Evolutionary conservation across 805 yeast genomes (phyloP).

Genomic region (Hanseniaspora thailandica): DNA sequence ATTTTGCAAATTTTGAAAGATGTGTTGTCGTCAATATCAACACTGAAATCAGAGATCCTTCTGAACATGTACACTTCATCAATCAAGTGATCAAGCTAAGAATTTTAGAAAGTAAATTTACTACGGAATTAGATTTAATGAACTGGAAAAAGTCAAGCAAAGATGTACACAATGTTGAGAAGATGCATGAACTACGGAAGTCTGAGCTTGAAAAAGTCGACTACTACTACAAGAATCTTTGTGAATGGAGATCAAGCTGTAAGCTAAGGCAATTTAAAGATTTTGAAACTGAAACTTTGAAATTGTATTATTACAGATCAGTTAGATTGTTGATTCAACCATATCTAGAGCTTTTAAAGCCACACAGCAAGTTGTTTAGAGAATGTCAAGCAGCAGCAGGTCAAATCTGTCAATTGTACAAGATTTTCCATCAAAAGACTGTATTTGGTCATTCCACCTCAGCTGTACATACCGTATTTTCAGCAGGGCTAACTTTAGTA

Average conservation of each 20-base stretch:
- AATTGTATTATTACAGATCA: conserved; percentile 48
- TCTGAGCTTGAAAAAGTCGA: conserved; percentile 42
- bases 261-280: conserved; percentile 31
- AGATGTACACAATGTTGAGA: conserved; percentile 3
- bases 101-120: conserved; percentile 48
- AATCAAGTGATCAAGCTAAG: conserved; percentile 47
- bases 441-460: conserved; percentile 53
- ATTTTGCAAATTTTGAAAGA: conserved; percentile 29
- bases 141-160: conserved; percentile 28
- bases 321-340: conserved; percentile 54
- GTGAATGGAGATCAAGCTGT: conserved; percentile 47
- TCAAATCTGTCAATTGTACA: conserved; percentile 52
- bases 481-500: conserved; percentile 56
- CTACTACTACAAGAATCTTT: conserved; percentile 41
- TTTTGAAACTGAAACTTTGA: conserved; percentile 48
- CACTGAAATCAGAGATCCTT: conserved; percentile 18
- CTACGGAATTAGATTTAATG: conserved; percentile 35
- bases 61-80: conserved; percentile 34
- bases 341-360: conserved; percentile 48
- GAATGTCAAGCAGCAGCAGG: conserved; percentile 68
- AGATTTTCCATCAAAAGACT: conserved; percentile 51
- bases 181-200: conserved; percentile 19
- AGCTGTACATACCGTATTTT: conserved; percentile 55
- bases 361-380: conserved; percentile 46
- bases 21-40: conserved; percentile 1